Evolutionary conservation across 352 stramenopile species (phyloP), one percentile per base, ranked within the genome.

Genomic region (Vaucheria bursata): DNA sequence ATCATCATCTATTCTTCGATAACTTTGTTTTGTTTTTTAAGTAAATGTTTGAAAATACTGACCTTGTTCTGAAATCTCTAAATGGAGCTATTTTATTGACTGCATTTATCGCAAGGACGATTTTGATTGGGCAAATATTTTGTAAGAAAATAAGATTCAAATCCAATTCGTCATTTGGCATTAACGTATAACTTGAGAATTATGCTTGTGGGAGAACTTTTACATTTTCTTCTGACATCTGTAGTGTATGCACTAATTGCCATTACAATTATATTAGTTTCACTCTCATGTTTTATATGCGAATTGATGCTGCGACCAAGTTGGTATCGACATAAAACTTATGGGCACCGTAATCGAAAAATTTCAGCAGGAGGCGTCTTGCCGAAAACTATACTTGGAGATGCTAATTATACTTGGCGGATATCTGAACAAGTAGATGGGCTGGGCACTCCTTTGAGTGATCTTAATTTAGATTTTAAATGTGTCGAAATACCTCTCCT

Each of bases 251-350:
- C n/a, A n/a, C n/a, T n/a, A n/a, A n/a, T n/a, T n/a, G n/a, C n/a
- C 39, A 50, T 50, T 12, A 12, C 5, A 12, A 12, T 12, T 50
- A 5, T 50, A 12, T 12, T 12, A 12, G 5, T 5, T 50, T 5
- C 39, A 2, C 65, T 72, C 18, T 4, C 5, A 6, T 72, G 12
- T 29, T 37, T 36, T 2, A 72, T 72, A 2, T 4, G 29, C 4
- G 65, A 72, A 36, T 45, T 72, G 65, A 72, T 72, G 65, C 65
- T 72, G 65, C 65, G 65, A 7, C 65, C 65, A 7, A 4, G 1
- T 2, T 72, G 65, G 65, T 72, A 72, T 35, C 6, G 65, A 29
- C 12, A 72, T 35, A 36, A 36, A 32, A 35, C 33, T 36, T 36
- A 50, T 36, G 65, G 65, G 12, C 65, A 72, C 8, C 40, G 40